Evolutionary conservation across 2,329 filamentous ascomycete species (phyloP).

Genomic region (Sclerotinia subarctica): DNA sequence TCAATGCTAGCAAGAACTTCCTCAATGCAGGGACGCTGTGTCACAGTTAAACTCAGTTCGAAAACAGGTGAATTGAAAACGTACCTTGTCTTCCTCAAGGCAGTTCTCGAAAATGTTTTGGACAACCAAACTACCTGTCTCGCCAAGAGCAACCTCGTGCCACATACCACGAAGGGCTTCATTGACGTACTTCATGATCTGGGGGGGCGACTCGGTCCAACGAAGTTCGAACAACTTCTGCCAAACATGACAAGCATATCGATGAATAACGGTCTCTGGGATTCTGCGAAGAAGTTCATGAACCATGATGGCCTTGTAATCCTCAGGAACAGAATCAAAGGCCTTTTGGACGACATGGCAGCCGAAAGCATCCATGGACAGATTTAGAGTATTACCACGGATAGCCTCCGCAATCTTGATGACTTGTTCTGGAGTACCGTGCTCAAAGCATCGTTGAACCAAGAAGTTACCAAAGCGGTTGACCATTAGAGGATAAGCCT

Average conservation of each 20-base stretch:
- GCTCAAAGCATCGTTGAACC: constrained; percentile 97
- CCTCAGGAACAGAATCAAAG: constrained; percentile 94
- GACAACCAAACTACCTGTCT: constrained; percentile 95
- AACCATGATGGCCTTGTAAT: constrained; percentile 99
- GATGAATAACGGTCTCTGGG: constrained; percentile 95
- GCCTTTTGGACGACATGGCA: constrained; percentile 99
- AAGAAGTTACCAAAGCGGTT: constrained; percentile 99
- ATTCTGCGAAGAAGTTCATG: constrained; percentile 92
- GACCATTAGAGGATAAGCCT: constrained; percentile 94
- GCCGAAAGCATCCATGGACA: constrained; percentile 98
- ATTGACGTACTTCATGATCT: constrained; percentile 99
- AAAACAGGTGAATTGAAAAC: constrained; percentile 28
- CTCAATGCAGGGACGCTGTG: constrained; percentile 91
- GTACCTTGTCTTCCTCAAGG: constrained; percentile 94
- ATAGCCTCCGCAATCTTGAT: constrained; percentile 93
- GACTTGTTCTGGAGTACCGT: constrained; percentile 91
- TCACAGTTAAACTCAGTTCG: constrained; percentile 26
- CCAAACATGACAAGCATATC: constrained; percentile 99
- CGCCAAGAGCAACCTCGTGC: constrained; percentile 95
- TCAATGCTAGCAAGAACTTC: constrained; percentile 95
- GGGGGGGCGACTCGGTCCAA: constrained; percentile 90
- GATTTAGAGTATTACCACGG: constrained; percentile 84
- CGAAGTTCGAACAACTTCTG: constrained; percentile 98
- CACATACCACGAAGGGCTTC: constrained; percentile 94
- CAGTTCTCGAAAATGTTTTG: constrained; percentile 99